These are phyloP conservation scores for Eragrostis curvula DNA, from an alignment of 176 grass and related monocot species.

Conservation along the genomic window DNA sequence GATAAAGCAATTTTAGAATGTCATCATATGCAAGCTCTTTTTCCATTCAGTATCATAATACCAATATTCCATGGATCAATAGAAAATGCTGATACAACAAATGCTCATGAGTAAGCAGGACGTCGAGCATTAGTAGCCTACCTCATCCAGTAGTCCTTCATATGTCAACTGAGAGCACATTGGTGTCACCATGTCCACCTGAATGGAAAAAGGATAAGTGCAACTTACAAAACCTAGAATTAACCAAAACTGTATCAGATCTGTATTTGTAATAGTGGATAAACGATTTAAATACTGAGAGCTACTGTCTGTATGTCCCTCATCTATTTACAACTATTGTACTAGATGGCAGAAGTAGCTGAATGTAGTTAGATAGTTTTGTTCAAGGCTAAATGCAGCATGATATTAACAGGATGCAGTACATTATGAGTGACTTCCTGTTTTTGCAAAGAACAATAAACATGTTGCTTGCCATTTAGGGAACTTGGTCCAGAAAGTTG, in stretches of 20 bases:
- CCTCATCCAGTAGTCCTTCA: constrained; percentile 98
- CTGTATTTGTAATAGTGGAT: constrained; percentile 8
- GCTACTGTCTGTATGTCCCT: no score
- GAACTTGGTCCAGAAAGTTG: no score
- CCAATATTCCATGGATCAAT: neutral
- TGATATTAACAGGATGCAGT: no score
- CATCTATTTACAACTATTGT: no score
- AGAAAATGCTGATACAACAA: constrained; percentile 29
- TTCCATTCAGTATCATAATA: neutral
- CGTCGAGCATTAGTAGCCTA: constrained; percentile 31
- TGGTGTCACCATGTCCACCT: constrained; percentile 98
- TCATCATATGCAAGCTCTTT: constrained; percentile 8
- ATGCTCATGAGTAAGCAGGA: constrained; percentile 3
- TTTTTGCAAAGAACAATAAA: no score
- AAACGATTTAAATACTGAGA: no score
- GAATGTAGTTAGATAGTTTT: no score
- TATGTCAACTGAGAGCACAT: constrained; percentile 98
- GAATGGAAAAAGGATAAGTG: constrained; percentile 26
- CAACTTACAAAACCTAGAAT: constrained; percentile 23
- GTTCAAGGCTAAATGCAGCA: no score
- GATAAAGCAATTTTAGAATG: constrained; percentile 6
- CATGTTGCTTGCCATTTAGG: no score
- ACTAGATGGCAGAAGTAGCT: no score
- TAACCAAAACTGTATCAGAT: neutral
- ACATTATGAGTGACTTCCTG: no score